Conservation (phyloP, 1,139 yeast genomes). For the Wickerhamiella pararugosa region DNA sequence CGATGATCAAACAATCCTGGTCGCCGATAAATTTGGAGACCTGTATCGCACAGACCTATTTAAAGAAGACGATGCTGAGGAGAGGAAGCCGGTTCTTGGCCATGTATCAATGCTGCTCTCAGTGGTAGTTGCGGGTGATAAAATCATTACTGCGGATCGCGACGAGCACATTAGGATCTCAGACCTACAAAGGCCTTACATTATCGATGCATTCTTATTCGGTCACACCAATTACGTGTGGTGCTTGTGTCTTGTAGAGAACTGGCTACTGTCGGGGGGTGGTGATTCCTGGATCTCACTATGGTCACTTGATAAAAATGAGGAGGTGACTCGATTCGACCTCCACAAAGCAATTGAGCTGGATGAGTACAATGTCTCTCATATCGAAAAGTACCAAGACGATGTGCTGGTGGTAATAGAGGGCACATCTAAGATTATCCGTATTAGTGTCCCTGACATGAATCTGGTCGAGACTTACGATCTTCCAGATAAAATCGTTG, state of each 20-base stretch:
- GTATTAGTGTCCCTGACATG: conserved; percentile 38
- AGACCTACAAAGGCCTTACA: conserved; percentile 59
- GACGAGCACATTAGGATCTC: conserved; percentile 94
- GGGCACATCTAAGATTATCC: conserved; percentile 27
- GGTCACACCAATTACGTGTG: conserved; percentile 82
- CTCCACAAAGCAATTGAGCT: conserved; percentile 27
- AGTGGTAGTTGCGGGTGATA: conserved; percentile 30
- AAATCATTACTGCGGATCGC: conserved; percentile 70
- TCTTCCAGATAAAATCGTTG: conserved; percentile 7
- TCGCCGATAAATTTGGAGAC: conserved; percentile 98
- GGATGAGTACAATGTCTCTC: conserved; percentile 21
- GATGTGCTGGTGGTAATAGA: conserved; percentile 21
- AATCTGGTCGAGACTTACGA: conserved; percentile 7
- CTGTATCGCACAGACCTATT: conserved; percentile 34
- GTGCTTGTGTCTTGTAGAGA: conserved; percentile 37
- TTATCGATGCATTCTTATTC: conserved; percentile 69
- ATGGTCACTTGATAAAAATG: conserved; percentile 59
- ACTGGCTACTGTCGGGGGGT: conserved; percentile 61
- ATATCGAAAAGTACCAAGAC: conserved; percentile 30
- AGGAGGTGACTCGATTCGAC: conserved; percentile 35
- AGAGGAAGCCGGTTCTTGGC: conserved; percentile 61
- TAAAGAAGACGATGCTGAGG: conserved; percentile 15
- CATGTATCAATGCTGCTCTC: conserved; percentile 94
- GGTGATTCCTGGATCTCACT: conserved; percentile 68
- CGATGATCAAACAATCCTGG: conserved; percentile 37